Conservation (phyloP, 352 stramenopile species). For the Phytophthora niederhauseri region DNA sequence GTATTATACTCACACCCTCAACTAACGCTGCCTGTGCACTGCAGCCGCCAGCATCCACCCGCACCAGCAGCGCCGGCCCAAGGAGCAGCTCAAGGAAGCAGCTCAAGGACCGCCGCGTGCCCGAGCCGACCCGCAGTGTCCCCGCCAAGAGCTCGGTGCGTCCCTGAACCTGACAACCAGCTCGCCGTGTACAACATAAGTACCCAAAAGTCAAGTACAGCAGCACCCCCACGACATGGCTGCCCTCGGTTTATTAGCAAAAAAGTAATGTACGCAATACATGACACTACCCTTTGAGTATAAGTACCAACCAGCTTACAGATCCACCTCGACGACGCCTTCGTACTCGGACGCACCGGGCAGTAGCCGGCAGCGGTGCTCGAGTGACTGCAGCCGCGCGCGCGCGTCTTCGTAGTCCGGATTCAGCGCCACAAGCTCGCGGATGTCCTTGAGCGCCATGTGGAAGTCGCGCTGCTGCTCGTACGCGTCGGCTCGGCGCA, state of each 20-base stretch:
- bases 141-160: constrained; percentile 11
- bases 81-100: constrained; percentile 21
- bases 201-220: constrained; percentile 6
- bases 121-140: constrained; percentile 17
- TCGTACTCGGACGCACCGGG: constrained; percentile 26
- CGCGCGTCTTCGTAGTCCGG: constrained; percentile 61
- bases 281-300: constrained; percentile 20
- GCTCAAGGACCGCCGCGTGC: constrained; percentile 9
- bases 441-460: constrained; percentile 62
- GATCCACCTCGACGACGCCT: constrained; percentile 22
- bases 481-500: constrained; percentile 60
- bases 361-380: constrained; percentile 52
- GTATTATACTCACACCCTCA: not conserved
- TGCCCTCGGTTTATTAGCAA: constrained; percentile 14
- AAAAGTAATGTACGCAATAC: constrained; percentile 34
- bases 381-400: constrained; percentile 44
- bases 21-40: not conserved
- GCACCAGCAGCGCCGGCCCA: constrained; percentile 12
- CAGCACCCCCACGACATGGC: not conserved
- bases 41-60: constrained; percentile 21
- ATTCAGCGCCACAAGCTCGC: constrained; percentile 57
- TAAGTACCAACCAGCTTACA: constrained; percentile 17
- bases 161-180: constrained; percentile 7
- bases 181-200: not conserved
- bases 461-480: constrained; percentile 66